A percentile compares a stretch with the other conserved stretches of the same genome.
These are phyloP conservation scores for Castanea mollissima DNA, from an alignment of 306 rosid species.

Conservation along the genomic window DNA sequence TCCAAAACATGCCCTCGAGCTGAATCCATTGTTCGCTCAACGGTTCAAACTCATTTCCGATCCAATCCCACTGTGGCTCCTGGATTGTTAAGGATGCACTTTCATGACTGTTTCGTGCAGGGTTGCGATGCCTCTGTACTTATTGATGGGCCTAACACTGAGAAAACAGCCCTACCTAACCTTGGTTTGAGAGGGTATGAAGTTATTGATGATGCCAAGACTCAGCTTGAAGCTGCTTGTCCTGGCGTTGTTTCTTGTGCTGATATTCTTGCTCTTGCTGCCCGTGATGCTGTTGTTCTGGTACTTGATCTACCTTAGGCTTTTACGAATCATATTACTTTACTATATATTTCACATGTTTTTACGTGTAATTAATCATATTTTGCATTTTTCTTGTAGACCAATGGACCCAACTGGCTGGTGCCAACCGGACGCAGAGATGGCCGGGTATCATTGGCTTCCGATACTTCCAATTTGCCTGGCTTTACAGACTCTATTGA, in stretches of 20 bases:
- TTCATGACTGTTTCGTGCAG: slow-evolving; percentile 50
- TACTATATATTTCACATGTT: slow-evolving; percentile 23
- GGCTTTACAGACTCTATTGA: slow-evolving; percentile 34
- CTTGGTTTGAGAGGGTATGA: slow-evolving; percentile 37
- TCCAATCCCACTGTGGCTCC: slow-evolving; percentile 37
- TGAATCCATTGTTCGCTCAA: slow-evolving; percentile 41
- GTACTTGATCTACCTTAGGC: slow-evolving; percentile 9
- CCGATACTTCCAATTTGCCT: slow-evolving; percentile 38
- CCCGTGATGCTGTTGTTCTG: slow-evolving; percentile 53
- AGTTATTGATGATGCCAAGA: slow-evolving; percentile 48
- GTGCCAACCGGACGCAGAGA: too few relatives aligned
- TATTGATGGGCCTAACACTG: slow-evolving; percentile 17
- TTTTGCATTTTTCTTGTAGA: too few relatives aligned
- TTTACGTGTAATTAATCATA: slow-evolving; percentile 3
- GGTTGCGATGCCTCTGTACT: slow-evolving; percentile 55
- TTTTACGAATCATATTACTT: neutral
- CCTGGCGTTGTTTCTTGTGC: slow-evolving; percentile 58
- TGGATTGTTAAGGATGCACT: slow-evolving; percentile 44
- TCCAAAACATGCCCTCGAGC: slow-evolving; percentile 27
- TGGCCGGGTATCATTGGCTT: slow-evolving; percentile 46
- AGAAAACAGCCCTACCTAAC: slow-evolving; percentile 26
- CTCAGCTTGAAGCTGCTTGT: slow-evolving; percentile 44
- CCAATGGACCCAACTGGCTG: too few relatives aligned
- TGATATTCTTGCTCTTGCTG: slow-evolving; percentile 49
- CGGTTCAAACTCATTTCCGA: slow-evolving; percentile 26